Conservation (phyloP, 345 rosid genomes). For the Eutrema heterophyllum region DNA sequence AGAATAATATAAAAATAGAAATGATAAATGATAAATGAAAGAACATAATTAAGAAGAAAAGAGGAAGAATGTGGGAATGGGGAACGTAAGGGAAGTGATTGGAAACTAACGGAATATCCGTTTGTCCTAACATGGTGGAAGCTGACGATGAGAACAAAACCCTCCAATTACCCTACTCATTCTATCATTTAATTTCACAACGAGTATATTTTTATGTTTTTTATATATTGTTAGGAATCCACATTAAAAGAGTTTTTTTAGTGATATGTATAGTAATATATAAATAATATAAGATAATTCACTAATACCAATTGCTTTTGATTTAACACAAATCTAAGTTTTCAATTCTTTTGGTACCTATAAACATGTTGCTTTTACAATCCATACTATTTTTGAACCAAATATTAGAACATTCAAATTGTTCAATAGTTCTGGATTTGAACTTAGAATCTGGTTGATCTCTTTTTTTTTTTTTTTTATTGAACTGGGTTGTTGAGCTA, state of each 20-base stretch:
- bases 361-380: neutral
- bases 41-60: neutral
- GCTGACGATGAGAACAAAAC: constrained; percentile 16
- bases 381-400: neutral
- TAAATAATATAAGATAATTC: neutral
- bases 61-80: constrained; percentile 1
- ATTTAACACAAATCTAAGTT: neutral
- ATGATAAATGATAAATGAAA: neutral
- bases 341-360: neutral
- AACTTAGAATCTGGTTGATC: neutral
- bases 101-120: constrained; percentile 18
- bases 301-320: too few relatives aligned
- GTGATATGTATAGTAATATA: neutral
- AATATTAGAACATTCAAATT: neutral
- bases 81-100: constrained; percentile 22
- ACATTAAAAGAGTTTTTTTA: neutral
- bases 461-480: neutral
- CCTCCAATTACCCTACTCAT: neutral
- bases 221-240: neutral
- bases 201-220: neutral
- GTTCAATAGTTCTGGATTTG: neutral
- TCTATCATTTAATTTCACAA: neutral
- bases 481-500: neutral
- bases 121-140: constrained; percentile 10
- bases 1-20: neutral